A percentile compares a stretch with the other conserved stretches of the same genome.
These are phyloP conservation scores for Kluyveromyces nonfermentans DNA, from an alignment of 805 yeast genomes.

Conservation along the genomic window DNA sequence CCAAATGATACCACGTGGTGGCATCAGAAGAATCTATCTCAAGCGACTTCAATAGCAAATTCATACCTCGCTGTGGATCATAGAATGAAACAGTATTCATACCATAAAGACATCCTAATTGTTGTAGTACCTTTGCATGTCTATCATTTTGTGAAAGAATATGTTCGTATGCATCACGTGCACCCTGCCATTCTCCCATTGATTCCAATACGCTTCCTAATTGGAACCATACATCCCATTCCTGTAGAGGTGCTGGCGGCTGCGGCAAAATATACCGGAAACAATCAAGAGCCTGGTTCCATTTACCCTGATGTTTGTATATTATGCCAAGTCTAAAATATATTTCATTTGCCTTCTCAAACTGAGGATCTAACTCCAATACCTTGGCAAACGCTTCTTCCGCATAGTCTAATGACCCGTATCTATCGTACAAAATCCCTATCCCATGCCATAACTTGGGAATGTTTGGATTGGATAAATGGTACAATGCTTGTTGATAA, in stretches of 20 bases:
- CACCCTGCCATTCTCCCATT: slow-evolving; percentile 83
- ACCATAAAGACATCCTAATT: slow-evolving; percentile 89
- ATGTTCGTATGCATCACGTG: slow-evolving; percentile 91
- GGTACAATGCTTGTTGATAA: slow-evolving; percentile 90
- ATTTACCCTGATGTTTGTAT: slow-evolving; percentile 87
- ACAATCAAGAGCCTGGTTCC: slow-evolving; percentile 83
- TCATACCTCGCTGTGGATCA: slow-evolving; percentile 76
- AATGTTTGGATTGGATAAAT: slow-evolving; percentile 84
- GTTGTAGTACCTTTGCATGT: slow-evolving; percentile 94
- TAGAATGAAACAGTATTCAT: slow-evolving; percentile 49
- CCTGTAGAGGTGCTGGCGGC: slow-evolving; percentile 94
- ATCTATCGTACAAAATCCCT: slow-evolving; percentile 91
- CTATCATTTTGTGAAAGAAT: slow-evolving; percentile 83
- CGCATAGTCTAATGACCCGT: slow-evolving; percentile 93
- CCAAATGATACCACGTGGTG: slow-evolving; percentile 94
- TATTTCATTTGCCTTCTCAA: slow-evolving; percentile 93
- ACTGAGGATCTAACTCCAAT: slow-evolving; percentile 88
- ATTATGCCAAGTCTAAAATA: slow-evolving; percentile 94
- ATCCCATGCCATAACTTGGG: slow-evolving; percentile 99
- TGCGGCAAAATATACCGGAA: slow-evolving; percentile 82
- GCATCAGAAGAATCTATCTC: slow-evolving; percentile 89
- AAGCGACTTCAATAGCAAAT: slow-evolving; percentile 73
- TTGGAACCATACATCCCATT: slow-evolving; percentile 97
- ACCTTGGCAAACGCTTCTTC: slow-evolving; percentile 98
- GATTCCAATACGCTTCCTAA: slow-evolving; percentile 93